Conservation (phyloP, 495 filamentous ascomycete genomes). For the Annulohypoxylon moriforme region DNA sequence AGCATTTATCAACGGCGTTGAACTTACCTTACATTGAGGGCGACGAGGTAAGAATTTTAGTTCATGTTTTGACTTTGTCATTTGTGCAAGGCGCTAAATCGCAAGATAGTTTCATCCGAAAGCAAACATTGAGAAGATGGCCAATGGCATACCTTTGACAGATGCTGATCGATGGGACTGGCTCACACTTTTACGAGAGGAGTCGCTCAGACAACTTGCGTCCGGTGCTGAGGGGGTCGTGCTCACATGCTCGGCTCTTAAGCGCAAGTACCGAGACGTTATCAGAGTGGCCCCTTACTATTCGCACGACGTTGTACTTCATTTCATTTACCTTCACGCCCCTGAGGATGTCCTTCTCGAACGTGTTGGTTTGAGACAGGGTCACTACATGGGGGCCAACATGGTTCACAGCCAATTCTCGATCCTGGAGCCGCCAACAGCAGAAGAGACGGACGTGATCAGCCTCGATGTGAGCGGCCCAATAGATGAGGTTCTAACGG, state of each 20-base stretch:
- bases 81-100: constrained; percentile 31
- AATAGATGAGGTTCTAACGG: constrained; percentile 72
- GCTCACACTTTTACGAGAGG: constrained; percentile 88
- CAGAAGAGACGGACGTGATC: constrained; percentile 85
- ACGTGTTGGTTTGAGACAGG: constrained; percentile 76
- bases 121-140: constrained; percentile 95
- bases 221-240: constrained; percentile 79
- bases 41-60: constrained; percentile 78
- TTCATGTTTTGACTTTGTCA: not conserved
- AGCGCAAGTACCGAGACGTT: constrained; percentile 97
- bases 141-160: constrained; percentile 83
- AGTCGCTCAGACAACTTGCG: constrained; percentile 73
- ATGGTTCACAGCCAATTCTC: constrained; percentile 97
- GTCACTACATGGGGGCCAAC: constrained; percentile 95
- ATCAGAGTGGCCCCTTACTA: constrained; percentile 88
- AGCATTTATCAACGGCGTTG: constrained; percentile 76
- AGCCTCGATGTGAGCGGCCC: constrained; percentile 79
- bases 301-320: constrained; percentile 79
- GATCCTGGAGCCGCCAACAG: constrained; percentile 81
- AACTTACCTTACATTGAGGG: constrained; percentile 90
- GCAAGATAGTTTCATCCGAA: constrained; percentile 80
- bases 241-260: constrained; percentile 94
- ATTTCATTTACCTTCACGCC: constrained; percentile 92
- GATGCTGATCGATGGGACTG: constrained; percentile 99
- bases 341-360: constrained; percentile 76